Base-by-base conservation (phyloP, 2,329 filamentous ascomycete species). In the Trichoderma hamatum region DNA sequence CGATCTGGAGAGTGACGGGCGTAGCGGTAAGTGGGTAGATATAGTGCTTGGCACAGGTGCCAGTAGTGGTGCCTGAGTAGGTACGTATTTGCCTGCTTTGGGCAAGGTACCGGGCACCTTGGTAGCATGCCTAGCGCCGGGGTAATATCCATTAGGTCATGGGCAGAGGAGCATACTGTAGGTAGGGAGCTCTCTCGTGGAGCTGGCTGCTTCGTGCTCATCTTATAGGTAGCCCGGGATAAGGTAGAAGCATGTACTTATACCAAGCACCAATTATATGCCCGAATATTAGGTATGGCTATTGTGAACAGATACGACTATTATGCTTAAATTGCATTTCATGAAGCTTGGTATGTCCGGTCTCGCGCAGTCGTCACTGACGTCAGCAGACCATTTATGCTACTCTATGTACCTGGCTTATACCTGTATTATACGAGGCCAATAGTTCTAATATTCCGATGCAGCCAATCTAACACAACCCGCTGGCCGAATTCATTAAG, bases 391-490 rank as follows among this genome's bases (percentile, higher is more conserved):
- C 10, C 3, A 24, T 13, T 21, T 24, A n/a, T n/a, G n/a, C n/a
- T 26, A 28, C 28, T 24, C 43, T 14, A 28, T 26, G 21, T 63
- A 26, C 60, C 43, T 63, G 43, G 28, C 21, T 43, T 14, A 58
- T n/a, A 30, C 16, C 39, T 43, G 19, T 43, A 3, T 32, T 49
- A 43, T 32, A 46, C n/a, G 26, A 32, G 19, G 32, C 59, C 19
- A 28, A 36, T 59, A 9, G 39, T 43, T 43, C 39, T 26, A 21
- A 32, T 30, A n/a, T 28, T 51, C 1, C 30, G 26, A 39, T 43
- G 65, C 30, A 82, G 52, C 80, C 80, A 82, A 13, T 73, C 68
- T 36, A 71, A 49, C n/a, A 79, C 72, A 3, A 69, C 63, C 19
- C 71, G 67, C 65, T 78, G 72, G 3, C 76, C 80, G 11, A 58